These are phyloP conservation scores for Yamadazyma triangularis DNA, from an alignment of 1,139 yeast species.

Conservation along the genomic window DNA sequence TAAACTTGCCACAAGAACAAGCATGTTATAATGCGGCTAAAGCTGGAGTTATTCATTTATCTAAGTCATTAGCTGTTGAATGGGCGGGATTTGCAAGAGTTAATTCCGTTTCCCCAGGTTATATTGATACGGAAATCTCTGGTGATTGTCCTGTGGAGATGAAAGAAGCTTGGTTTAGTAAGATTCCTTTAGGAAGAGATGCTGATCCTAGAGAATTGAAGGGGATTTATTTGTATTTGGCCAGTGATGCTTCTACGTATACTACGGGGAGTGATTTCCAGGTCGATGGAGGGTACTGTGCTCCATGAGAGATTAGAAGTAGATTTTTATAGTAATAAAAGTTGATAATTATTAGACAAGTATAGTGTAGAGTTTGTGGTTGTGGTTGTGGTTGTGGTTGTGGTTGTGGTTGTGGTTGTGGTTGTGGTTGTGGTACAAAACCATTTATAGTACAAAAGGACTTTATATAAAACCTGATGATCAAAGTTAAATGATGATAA, in stretches of 20 bases:
- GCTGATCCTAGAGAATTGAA: conserved; percentile 36
- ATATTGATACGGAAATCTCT: conserved; percentile 49
- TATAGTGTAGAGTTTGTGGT: no score
- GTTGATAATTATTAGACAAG: no score
- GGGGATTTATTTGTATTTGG: conserved; percentile 38
- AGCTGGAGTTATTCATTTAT: conserved; percentile 51
- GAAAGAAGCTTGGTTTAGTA: conserved; percentile 30
- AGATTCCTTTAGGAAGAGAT: conserved; percentile 36
- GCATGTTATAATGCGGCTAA: conserved; percentile 55
- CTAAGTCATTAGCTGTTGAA: conserved; percentile 51
- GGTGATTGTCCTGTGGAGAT: conserved; percentile 37
- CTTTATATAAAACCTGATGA: no score
- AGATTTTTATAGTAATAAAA: no score
- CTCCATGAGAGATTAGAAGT: no score
- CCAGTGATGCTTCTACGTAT: conserved; percentile 36
- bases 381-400: no score
- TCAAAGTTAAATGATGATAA: no score
- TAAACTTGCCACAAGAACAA: conserved; percentile 51
- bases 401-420: no score
- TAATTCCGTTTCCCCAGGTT: conserved; percentile 55
- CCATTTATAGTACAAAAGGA: no score
- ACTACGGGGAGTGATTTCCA: conserved; percentile 43
- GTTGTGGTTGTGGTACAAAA: no score
- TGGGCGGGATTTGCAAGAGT: conserved; percentile 54
- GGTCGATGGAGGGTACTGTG: conserved; percentile 46